Evolutionary conservation across 805 yeast genomes (phyloP).

Genomic region (Jamesozyma piceae): DNA sequence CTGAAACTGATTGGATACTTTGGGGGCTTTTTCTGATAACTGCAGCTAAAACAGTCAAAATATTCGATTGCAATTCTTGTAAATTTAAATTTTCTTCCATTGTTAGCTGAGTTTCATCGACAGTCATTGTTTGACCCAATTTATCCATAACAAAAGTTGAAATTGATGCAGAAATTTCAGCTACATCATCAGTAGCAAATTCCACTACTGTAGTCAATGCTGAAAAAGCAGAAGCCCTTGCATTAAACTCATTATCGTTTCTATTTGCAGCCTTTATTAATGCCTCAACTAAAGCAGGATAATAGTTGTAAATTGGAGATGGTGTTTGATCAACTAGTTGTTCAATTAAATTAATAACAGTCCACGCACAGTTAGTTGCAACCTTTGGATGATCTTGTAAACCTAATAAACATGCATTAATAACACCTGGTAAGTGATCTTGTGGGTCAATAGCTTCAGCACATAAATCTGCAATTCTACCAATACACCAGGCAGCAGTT

Average conservation of each 20-base stretch:
- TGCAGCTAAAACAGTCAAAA: constrained; percentile 68
- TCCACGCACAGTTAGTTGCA: constrained; percentile 96
- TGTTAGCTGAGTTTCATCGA: constrained; percentile 49
- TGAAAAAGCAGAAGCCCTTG: constrained; percentile 95
- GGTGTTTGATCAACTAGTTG: constrained; percentile 48
- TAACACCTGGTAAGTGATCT: constrained; percentile 56
- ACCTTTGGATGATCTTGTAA: constrained; percentile 86
- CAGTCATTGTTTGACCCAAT: constrained; percentile 56
- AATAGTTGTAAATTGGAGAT: constrained; percentile 66
- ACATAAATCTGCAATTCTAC: constrained; percentile 85
- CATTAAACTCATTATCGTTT: constrained; percentile 72
- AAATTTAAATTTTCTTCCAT: constrained; percentile 68
- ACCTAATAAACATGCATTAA: constrained; percentile 71
- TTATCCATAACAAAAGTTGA: constrained; percentile 68
- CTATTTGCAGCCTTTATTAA: constrained; percentile 61
- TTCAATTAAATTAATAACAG: constrained; percentile 83
- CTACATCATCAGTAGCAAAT: constrained; percentile 60
- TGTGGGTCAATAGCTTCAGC: constrained; percentile 64
- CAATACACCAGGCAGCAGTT: constrained; percentile 97
- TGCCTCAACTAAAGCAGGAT: constrained; percentile 57
- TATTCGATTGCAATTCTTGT: constrained; percentile 81
- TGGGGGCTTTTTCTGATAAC: constrained; percentile 72
- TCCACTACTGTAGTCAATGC: constrained; percentile 77
- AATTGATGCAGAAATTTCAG: constrained; percentile 58
- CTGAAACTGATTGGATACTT: constrained; percentile 61